Evolutionary conservation across 139 green algal genomes (phyloP).

Genomic region (Chlamydomonas eustigma): DNA sequence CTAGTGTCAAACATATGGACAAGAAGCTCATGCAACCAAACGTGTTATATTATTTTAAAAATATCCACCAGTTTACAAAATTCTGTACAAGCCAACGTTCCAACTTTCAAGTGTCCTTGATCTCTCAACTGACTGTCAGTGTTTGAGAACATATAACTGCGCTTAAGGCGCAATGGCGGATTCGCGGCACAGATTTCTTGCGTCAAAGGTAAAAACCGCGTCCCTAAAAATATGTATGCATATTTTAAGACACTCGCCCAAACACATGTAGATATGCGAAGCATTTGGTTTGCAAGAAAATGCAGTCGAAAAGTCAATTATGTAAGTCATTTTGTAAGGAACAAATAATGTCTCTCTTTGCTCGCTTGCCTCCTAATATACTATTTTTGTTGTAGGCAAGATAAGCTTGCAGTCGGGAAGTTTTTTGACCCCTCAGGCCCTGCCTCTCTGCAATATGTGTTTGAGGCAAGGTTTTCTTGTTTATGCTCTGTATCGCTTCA

Average conservation of each 20-base stretch:
- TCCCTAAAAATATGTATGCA: background rate
- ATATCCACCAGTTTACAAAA: no score
- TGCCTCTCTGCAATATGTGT: conserved; percentile 51
- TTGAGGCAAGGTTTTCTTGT: conserved; percentile 48
- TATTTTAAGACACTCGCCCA: background rate
- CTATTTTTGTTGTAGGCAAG: conserved; percentile 27
- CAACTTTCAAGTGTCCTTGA: no score
- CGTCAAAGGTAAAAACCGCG: conserved; percentile 31
- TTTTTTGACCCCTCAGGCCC: conserved; percentile 57
- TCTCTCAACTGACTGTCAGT: no score
- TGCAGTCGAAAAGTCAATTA: conserved; percentile 47
- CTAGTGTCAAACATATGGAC: no score
- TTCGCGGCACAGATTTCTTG: conserved; percentile 38
- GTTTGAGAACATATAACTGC: no score
- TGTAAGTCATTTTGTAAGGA: conserved; percentile 29
- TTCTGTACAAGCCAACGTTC: no score
- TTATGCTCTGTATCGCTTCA: no score
- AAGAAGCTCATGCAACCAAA: no score
- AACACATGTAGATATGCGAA: conserved; percentile 36
- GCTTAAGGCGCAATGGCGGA: background rate
- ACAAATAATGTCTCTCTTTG: no score
- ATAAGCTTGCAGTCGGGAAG: conserved; percentile 50
- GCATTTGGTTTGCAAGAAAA: conserved; percentile 41
- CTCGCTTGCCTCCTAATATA: background rate
- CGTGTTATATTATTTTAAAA: no score